Base-by-base conservation (phyloP, 768 basidiomycete species). In the Leccinum boreale region DNA sequence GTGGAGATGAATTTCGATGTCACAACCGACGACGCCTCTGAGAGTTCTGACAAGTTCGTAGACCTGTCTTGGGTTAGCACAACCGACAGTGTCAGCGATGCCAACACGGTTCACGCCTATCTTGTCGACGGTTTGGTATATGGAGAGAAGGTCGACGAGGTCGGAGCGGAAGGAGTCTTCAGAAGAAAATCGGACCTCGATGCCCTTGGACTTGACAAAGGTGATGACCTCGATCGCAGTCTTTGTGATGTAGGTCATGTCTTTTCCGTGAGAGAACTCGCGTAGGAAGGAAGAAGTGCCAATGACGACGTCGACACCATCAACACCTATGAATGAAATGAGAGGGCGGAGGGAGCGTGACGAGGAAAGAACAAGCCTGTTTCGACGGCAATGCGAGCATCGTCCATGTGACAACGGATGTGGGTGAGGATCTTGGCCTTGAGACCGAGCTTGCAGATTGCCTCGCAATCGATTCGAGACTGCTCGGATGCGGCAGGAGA, bases 121-220 rank as follows among this genome's bases (percentile, higher is more conserved):
- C 81, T 98, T 98, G 79, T 99, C 97, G 50, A 99, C 97, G 50
- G 96, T 95, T 75, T 96, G 94, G 81, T 99, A 98, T 78, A 99
- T 98, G 21, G 93, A 95, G 45, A 99, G 82, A 47, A 99, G 84
- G 78, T 99, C 97, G 75, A 98, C 97, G 58, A 99, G 87, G 78
- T 99, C 96, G 65, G 95, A 98, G 64, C 97, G 92, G 92, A 99
- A 99, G 19, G 94, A 97, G 74, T 99, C 97, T 75, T 99, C 97
- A 28, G 96, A 95, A 5, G 97, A 98, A 84, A 99, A 99, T 58
- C 97, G 94, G 72, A 99, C 93, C 78, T 99, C 97, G 69, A 99
- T 96, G 59, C 89, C 89, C 89, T 98, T 99, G 79, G 91, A 94
- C 83, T 99, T 99, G 84, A 99, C 96, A 67, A 89, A 99, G 67